Evolutionary conservation across 1,139 yeast genomes (phyloP), one percentile per base, ranked within the genome.

Genomic region (Debaryomycetaceae sp.): DNA sequence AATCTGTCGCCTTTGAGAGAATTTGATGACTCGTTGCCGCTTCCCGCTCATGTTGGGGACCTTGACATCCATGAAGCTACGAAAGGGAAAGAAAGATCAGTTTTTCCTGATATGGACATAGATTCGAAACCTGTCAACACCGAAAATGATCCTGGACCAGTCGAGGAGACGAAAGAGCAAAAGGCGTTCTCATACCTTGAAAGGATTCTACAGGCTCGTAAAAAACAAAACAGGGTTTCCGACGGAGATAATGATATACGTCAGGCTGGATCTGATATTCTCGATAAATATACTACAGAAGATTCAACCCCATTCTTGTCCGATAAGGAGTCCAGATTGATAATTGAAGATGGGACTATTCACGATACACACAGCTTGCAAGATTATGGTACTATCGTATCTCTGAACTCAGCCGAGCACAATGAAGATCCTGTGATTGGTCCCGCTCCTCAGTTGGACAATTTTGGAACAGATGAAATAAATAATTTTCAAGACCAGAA

Each of bases 141-240:
- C 24, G 13, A 9, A 5, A 31, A 24, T 24, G 36, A 27, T 20
- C 38, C 37, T 17, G 23, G 9, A 20, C 23, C 34, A 14, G 22
- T 24, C 24, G 14, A 39, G 27, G 20, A 24, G n/a, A 34, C 24
- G 35, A 39, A 14, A 34, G 37, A 17, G n/a, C 48, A 45, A 13
- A 49, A 37, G 42, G 47, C 53, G 20, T 41, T 54, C 37, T 55
- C 75, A 0, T 69, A 69, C 45, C 55, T 69, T 34, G 74, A 69
- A 40, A 52, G 62, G 41, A 66, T 66, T 34, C 49, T 66, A 8
- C 62, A 57, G 34, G 55, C 55, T 17, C 37, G 43, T 8, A 47
- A 40, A 27, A 33, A 13, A 23, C 23, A 38, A 34, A 13, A 36
- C 20, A 34, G 38, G 13, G 9, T n/a, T 11, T 23, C n/a, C 14